Evolutionary conservation across 805 yeast genomes (phyloP).

Genomic region (Spathaspora arborariae): DNA sequence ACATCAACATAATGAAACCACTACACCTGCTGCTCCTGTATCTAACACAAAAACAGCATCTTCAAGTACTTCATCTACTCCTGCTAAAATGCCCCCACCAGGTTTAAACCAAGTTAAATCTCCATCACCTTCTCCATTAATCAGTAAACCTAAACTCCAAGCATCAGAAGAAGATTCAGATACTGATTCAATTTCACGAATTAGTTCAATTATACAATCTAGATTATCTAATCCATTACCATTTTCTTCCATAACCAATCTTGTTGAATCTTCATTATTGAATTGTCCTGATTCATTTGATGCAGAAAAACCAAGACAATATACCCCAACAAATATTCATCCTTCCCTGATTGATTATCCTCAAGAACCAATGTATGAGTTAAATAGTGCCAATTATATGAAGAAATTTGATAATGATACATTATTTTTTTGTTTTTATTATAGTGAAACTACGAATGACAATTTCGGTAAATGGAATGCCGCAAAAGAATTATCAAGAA

Average conservation of each 20-base stretch:
- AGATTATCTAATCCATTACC: constrained; percentile 52
- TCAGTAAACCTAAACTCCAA: not conserved
- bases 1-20: not conserved
- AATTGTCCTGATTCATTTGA: constrained; percentile 94
- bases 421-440: constrained; percentile 87
- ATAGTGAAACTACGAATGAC: constrained; percentile 42
- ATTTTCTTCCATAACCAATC: constrained; percentile 48
- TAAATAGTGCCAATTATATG: constrained; percentile 57
- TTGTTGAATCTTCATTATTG: constrained; percentile 72
- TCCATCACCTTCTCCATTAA: constrained; percentile 24
- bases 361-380: constrained; percentile 70
- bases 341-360: constrained; percentile 92
- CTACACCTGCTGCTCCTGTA: constrained; percentile 11
- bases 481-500: constrained; percentile 69
- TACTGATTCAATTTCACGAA: constrained; percentile 10
- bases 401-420: constrained; percentile 81
- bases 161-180: constrained; percentile 10
- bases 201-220: constrained; percentile 27
- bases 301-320: constrained; percentile 76
- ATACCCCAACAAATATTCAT: constrained; percentile 76
- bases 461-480: constrained; percentile 46
- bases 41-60: constrained; percentile 8
- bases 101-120: constrained; percentile 18
- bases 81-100: constrained; percentile 13
- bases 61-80: constrained; percentile 9